Base-by-base conservation (phyloP, 495 filamentous ascomycete species). In the Podospora comata region DNA sequence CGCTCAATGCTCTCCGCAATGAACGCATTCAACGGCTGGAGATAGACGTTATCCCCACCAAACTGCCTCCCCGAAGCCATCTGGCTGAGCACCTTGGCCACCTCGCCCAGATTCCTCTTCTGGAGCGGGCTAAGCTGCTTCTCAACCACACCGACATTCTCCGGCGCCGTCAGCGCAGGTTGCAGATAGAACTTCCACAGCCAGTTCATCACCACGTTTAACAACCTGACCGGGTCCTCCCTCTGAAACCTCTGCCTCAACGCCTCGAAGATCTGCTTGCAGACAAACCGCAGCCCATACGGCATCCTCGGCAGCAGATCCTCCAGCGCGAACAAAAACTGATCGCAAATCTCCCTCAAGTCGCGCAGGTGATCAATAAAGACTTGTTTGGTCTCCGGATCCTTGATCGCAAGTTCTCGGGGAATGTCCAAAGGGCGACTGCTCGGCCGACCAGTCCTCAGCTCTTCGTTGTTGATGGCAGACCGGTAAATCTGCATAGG, bases 401-500 rank as follows among this genome's bases (percentile, higher is more conserved):
- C 95, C 65, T 91, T 87, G 76, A 99, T 98, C 26, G 95, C 95
- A 68, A 96, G 82, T 76, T 99, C 95, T 55, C 93, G 86, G 3
- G 92, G 88, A 60, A 99, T 88, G 70, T 96, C 91, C 7, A 91
- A 88, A 27, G 85, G 88, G 62, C 94, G 86, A 48, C 83, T 85
- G 76, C 93, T 97, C 48, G 91, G 86, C 71, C 87, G 89, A 27
- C 95, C 95, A 0, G 95, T 98, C 5, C 91, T 89, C 48, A 99
- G 87, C 77, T 99, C 94, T 78, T 99, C 95, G 72, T 98, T 95
- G 77, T 96, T 97, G 79, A 98, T 93, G 13, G 90, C 87, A 15
- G 93, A 94, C 27, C 92, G 87, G 79, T 99, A 97, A 62, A 99
- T 99, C 72, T 97, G 94, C 83, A 98, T 90, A 0, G 95, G 95